Conservation (phyloP, 805 yeast genomes). For the Candida nemodendra region DNA sequence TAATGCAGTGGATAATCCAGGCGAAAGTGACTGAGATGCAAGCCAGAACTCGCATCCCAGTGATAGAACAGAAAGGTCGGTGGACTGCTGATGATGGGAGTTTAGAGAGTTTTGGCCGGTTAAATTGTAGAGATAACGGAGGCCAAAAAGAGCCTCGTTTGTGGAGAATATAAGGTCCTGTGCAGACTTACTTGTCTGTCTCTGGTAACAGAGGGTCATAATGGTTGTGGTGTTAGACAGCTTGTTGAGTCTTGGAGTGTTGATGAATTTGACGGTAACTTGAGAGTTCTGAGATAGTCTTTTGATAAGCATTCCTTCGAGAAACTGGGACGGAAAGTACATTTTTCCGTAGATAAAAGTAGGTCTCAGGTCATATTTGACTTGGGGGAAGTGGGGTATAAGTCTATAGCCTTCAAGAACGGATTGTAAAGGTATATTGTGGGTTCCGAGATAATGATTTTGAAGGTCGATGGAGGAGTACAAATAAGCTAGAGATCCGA, state of each 20-base stretch:
- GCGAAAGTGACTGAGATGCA: conserved; percentile 79
- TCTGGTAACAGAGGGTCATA: conserved; percentile 69
- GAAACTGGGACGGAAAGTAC: conserved; percentile 80
- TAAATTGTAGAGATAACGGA: conserved; percentile 73
- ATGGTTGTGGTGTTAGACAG: conserved; percentile 38
- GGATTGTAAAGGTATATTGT: conserved; percentile 56
- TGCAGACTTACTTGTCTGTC: conserved; percentile 58
- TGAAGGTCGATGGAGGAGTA: conserved; percentile 63
- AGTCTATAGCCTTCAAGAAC: conserved; percentile 68
- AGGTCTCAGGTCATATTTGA: conserved; percentile 20
- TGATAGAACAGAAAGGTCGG: conserved; percentile 47
- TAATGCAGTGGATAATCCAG: conserved; percentile 83
- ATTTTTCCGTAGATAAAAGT: conserved; percentile 77
- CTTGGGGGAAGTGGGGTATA: conserved; percentile 28
- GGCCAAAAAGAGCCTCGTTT: conserved; percentile 79
- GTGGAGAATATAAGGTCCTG: conserved; percentile 80
- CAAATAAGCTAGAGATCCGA: conserved; percentile 81
- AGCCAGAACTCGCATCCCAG: conserved; percentile 89
- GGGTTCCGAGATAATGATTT: conserved; percentile 47
- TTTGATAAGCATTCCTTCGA: conserved; percentile 84
- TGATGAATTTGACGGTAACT: conserved; percentile 69
- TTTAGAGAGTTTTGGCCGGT: conserved; percentile 26
- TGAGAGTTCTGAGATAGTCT: conserved; percentile 61
- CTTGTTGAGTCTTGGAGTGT: conserved; percentile 42
- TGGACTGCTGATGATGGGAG: conserved; percentile 1